Conservation (phyloP, 1,284 basidiomycete species). For the Malassezia globosa region DNA sequence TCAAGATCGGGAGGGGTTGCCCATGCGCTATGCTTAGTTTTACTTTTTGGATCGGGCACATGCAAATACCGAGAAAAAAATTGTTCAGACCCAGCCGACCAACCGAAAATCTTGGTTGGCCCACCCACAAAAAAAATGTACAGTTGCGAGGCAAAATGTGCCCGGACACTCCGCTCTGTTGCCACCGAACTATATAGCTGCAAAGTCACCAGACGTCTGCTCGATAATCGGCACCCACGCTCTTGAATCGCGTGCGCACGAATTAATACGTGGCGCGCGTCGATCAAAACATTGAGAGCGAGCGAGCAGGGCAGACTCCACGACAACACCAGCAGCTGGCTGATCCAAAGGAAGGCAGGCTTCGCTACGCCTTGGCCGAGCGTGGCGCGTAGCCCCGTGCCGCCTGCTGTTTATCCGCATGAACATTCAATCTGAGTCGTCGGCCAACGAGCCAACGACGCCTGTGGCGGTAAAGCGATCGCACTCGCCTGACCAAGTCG, state of each 20-base stretch:
- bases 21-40: too few relatives aligned
- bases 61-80: too few relatives aligned
- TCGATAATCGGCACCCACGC: constrained; percentile 3
- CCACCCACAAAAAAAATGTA: constrained; percentile 16
- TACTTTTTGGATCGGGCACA: too few relatives aligned
- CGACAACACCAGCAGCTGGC: background rate
- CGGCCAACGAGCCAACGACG: too few relatives aligned
- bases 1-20: too few relatives aligned
- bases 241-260: constrained; percentile 15
- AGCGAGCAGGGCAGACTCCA: too few relatives aligned
- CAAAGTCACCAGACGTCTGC: constrained; percentile 5
- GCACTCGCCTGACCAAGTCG: constrained; percentile 13
- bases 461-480: constrained; percentile 12
- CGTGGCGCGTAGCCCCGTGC: background rate
- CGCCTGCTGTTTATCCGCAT: too few relatives aligned
- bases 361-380: constrained; percentile 4
- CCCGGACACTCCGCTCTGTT: background rate
- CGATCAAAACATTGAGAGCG: background rate
- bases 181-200: constrained; percentile 19
- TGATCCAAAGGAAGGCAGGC: background rate
- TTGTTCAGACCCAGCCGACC: too few relatives aligned
- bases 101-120: too few relatives aligned
- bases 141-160: constrained; percentile 6
- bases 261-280: constrained; percentile 9
- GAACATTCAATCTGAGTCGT: background rate